Evolutionary conservation across 164 flowering plant genomes (phyloP), one percentile per base, ranked within the genome.

Genomic region (Magnolia sinica): DNA sequence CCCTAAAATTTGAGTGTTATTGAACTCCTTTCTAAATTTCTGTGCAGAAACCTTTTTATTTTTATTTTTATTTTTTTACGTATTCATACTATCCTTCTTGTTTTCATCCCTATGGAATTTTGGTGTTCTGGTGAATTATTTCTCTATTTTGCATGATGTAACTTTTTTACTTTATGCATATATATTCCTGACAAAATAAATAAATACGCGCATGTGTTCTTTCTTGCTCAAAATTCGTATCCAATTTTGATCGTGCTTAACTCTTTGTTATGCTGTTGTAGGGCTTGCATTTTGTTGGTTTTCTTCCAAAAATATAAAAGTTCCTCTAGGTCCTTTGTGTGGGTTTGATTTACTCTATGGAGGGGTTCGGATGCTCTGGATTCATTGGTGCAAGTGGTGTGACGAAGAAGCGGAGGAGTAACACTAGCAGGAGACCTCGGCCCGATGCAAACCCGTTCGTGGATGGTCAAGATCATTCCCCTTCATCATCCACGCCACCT

Each of bases 361-460:
- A 91, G 45, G 92, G 90, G 64, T 73, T 77, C 79, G 79, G 80
- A 37, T 79, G 75, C 68, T 67, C 85, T 29, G 73, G 70, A 37
- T 80, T 86, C 74, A 85, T 83, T 68, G 76, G 85, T 73, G 76
- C 85, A 37, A 77, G 79, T 16, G 73, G 49, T 61, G 58, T 88
- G 63, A 82, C 82, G 22, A 87, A 88, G 79, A 91, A 76, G 81
- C 90, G 78, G 82, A 88, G 98, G 79, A 92, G 86, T 76, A 91
- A 79, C 76, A 78, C 85, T 13, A 84, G 80, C 20, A 87, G 93
- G 23, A 82, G 92, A 29, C 94, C 93, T 79, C 85, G 85, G 29
- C 83, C 90, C 69, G 91, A 90, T 68, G 78, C 90, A 64, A 85
- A 87, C 18, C 20, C 83, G 52, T 19, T 77, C 7, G 22, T 81